phyloP scores from a whole-genome alignment of 129 eudicot species.

The Flaveria ramosissima region DNA sequence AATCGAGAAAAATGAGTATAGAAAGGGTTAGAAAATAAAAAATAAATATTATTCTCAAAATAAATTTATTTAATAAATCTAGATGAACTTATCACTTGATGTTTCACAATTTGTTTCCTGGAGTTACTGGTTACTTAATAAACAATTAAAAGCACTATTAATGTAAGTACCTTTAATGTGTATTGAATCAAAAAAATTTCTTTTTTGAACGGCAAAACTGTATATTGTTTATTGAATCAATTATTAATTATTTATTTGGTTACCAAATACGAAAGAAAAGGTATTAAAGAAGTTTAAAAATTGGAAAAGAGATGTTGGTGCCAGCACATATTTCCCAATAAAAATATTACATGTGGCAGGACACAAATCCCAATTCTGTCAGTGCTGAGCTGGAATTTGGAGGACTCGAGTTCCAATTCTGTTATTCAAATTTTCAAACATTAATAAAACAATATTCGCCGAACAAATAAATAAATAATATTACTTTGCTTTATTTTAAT shows the following conservation, averaged over 20 bases:
- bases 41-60: background rate
- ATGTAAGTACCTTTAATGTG: background rate
- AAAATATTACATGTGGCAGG: constrained; percentile 14
- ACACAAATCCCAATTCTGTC: constrained; percentile 12
- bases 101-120: background rate
- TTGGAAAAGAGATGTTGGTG: constrained; percentile 14
- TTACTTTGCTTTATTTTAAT: background rate
- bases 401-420: constrained; percentile 1
- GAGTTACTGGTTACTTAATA: background rate
- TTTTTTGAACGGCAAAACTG: too few relatives aligned
- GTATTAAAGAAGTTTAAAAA: background rate
- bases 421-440: constrained; percentile 13
- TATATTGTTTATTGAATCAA: too few relatives aligned
- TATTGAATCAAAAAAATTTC: too few relatives aligned
- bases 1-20: too few relatives aligned
- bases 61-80: background rate
- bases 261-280: background rate
- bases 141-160: background rate
- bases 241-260: background rate
- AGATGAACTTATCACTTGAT: background rate
- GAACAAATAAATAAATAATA: background rate
- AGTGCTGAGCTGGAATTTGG: constrained; percentile 11
- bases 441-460: background rate
- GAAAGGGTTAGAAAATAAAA: too few relatives aligned
- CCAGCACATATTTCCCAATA: constrained; percentile 25